Evolutionary conservation across 768 basidiomycete species (phyloP).

Genomic region (Leccinum truebloodii): DNA sequence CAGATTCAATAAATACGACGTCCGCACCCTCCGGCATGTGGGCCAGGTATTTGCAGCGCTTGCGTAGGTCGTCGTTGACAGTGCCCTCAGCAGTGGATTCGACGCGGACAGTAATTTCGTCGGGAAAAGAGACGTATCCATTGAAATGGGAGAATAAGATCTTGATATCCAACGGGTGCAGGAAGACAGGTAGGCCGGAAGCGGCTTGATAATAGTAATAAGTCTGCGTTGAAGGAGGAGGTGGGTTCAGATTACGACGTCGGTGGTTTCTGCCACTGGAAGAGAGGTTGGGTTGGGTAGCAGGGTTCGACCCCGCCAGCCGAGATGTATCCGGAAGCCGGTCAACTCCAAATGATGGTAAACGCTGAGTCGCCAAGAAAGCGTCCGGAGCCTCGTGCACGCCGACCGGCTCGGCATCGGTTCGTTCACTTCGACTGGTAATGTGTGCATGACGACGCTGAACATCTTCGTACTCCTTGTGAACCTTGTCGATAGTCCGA

Average conservation of each 20-base stretch:
- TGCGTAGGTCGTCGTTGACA: constrained; percentile 91
- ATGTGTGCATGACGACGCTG: constrained; percentile 38
- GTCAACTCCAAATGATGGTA: constrained; percentile 12
- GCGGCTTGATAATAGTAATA: constrained; percentile 97
- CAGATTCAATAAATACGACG: constrained; percentile 91
- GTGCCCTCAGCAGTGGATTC: constrained; percentile 74
- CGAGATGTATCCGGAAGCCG: constrained; percentile 6
- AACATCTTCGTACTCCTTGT: constrained; percentile 56
- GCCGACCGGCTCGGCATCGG: constrained; percentile 14
- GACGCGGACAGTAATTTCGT: constrained; percentile 76
- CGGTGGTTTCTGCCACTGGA: constrained; percentile 46
- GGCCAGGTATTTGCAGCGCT: constrained; percentile 93
- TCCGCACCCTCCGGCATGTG: constrained; percentile 92
- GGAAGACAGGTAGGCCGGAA: constrained; percentile 86
- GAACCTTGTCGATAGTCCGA: constrained; percentile 62
- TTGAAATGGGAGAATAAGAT: constrained; percentile 85
- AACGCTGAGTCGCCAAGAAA: constrained; percentile 49
- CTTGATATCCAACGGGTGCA: constrained; percentile 95
- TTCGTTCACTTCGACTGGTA: constrained; percentile 24
- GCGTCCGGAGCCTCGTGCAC: constrained; percentile 55
- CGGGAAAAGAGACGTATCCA: constrained; percentile 81
- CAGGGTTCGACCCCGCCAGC: constrained; percentile 7
- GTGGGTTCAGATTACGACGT: constrained; percentile 81
- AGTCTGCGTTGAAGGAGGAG: constrained; percentile 82
- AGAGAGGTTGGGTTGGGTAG: constrained; percentile 7